Evolutionary conservation across 2,329 filamentous ascomycete species (phyloP).

Genomic region (Domatiomyces catenatus): DNA sequence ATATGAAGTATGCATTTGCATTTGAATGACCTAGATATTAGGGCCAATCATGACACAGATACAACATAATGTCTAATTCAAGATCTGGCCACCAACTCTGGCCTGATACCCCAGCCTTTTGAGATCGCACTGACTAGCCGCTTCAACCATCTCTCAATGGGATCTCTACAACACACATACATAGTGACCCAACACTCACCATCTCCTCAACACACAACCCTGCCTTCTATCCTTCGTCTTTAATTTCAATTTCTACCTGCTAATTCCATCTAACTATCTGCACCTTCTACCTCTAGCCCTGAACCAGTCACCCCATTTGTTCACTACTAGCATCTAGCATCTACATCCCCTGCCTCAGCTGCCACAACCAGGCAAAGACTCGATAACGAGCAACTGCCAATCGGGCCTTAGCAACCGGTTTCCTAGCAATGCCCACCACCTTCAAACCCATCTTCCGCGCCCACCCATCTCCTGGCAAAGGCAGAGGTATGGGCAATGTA

Average conservation of each 20-base stretch:
- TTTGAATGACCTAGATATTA: neutral
- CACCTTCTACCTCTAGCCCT: slow-evolving; percentile 1
- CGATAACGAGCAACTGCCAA: neutral
- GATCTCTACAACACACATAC: neutral
- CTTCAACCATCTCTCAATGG: neutral
- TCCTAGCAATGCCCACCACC: slow-evolving; percentile 1
- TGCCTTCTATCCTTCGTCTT: slow-evolving; percentile 7
- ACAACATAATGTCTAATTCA: neutral
- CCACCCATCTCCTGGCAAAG: slow-evolving; percentile 20
- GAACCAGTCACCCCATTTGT: neutral
- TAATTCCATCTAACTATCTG: slow-evolving; percentile 2
- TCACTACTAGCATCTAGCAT: neutral
- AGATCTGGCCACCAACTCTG: neutral
- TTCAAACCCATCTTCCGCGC: slow-evolving; percentile 15
- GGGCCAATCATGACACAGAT: neutral
- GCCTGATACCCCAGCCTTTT: neutral
- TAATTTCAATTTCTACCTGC: neutral
- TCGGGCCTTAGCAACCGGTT: neutral
- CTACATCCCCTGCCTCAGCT: neutral
- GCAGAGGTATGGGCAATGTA: slow-evolving; percentile 12
- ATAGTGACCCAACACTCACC: slow-evolving; percentile 1
- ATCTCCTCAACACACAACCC: slow-evolving; percentile 4
- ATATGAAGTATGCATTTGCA: neutral
- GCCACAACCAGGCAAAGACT: neutral
- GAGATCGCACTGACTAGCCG: neutral